Evolutionary conservation across 2,329 filamentous ascomycete genomes (phyloP).

Genomic region (Helminthosporium solani): DNA sequence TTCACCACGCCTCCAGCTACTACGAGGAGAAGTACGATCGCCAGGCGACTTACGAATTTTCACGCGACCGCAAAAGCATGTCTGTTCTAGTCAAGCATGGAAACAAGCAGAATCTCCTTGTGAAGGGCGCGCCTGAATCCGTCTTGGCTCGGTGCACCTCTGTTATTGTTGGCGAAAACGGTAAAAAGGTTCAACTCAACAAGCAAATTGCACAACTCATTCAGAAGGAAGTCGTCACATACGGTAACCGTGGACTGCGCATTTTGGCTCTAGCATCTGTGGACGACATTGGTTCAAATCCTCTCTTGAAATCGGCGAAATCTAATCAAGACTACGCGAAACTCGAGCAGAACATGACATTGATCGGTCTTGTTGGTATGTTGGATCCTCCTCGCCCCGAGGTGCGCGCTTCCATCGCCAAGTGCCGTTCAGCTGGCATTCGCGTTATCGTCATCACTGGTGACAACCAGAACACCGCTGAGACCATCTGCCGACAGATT

Average conservation of each 20-base stretch:
- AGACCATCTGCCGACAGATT: conserved; percentile 96
- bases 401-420: conserved; percentile 78
- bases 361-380: conserved; percentile 94
- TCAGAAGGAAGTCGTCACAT: conserved; percentile 78
- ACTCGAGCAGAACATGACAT: conserved; percentile 90
- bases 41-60: conserved; percentile 92
- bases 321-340: conserved; percentile 80
- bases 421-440: conserved; percentile 91
- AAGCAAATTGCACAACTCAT: conserved; percentile 69
- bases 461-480: conserved; percentile 95
- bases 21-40: conserved; percentile 76
- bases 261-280: conserved; percentile 90
- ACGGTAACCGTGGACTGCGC: conserved; percentile 88
- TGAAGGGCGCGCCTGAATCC: conserved; percentile 95
- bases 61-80: conserved; percentile 98
- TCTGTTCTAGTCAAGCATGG: conserved; percentile 81
- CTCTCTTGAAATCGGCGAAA: conserved; percentile 72
- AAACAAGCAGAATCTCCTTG: conserved; percentile 74
- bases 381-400: conserved; percentile 93
- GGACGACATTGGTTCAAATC: conserved; percentile 70
- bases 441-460: conserved; percentile 97
- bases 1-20: conserved; percentile 79
- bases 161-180: conserved; percentile 73
- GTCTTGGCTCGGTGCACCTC: conserved; percentile 90
- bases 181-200: conserved; percentile 72